Conservation (phyloP, 2,329 filamentous ascomycete genomes). For the Penicillium oxalicum region DNA sequence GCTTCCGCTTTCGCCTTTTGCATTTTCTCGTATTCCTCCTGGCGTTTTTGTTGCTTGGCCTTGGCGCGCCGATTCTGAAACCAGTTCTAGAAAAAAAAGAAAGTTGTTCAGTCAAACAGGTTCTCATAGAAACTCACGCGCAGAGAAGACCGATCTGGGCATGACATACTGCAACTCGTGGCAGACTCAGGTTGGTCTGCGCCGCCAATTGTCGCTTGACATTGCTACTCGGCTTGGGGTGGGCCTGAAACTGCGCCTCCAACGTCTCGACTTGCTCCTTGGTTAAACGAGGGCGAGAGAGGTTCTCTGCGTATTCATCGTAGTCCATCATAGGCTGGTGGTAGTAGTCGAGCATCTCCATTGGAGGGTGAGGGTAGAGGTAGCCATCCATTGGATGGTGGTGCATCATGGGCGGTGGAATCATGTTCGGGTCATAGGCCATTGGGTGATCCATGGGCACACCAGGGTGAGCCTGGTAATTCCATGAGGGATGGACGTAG, state of each 20-base stretch:
- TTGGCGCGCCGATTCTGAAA: slow-evolving; percentile 50
- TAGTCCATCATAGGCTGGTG: slow-evolving; percentile 40
- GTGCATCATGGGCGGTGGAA: slow-evolving; percentile 34
- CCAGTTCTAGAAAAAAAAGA: slow-evolving; percentile 40
- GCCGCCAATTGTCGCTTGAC: slow-evolving; percentile 46
- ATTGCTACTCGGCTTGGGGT: slow-evolving; percentile 47
- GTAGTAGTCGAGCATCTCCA: slow-evolving; percentile 41
- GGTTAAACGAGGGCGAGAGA: slow-evolving; percentile 45
- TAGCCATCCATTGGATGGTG: slow-evolving; percentile 34
- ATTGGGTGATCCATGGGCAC: slow-evolving; percentile 36
- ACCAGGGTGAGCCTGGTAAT: slow-evolving; percentile 29
- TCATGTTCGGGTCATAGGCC: slow-evolving; percentile 32
- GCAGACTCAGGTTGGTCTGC: slow-evolving; percentile 45
- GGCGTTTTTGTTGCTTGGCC: slow-evolving; percentile 47
- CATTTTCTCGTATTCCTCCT: slow-evolving; percentile 45
- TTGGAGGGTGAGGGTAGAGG: slow-evolving; percentile 33
- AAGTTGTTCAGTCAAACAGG: too few species aligned
- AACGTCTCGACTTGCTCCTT: slow-evolving; percentile 48
- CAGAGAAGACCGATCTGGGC: background rate
- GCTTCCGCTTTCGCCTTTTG: slow-evolving; percentile 36
- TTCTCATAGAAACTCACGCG: background rate
- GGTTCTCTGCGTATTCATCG: slow-evolving; percentile 44
- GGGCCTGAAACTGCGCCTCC: slow-evolving; percentile 45
- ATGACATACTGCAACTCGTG: slow-evolving; percentile 44
- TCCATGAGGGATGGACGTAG: slow-evolving; percentile 36